phyloP scores from a whole-genome alignment of 768 basidiomycete species.

The Agaricus blazei region DNA sequence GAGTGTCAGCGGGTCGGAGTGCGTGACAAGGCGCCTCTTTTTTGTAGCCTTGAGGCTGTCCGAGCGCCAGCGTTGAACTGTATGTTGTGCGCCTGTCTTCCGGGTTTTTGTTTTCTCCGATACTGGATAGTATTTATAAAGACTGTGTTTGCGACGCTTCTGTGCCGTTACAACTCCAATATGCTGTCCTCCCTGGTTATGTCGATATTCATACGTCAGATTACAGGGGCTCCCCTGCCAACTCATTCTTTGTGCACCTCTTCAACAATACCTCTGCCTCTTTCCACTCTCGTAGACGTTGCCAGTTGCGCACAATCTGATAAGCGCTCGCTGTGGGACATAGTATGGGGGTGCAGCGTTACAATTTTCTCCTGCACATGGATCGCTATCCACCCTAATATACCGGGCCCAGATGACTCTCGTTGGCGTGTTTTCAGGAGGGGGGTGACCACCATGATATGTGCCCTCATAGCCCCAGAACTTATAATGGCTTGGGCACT shows the following conservation, averaged over 20 bases:
- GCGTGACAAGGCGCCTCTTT: too few species aligned
- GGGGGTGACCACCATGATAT: not conserved
- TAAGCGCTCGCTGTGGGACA: not conserved
- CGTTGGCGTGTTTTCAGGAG: constrained; percentile 3
- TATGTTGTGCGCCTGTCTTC: too few species aligned
- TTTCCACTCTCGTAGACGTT: not conserved
- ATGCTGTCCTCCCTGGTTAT: not conserved
- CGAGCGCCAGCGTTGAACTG: too few species aligned
- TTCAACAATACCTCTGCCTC: not conserved
- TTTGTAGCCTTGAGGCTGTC: too few species aligned
- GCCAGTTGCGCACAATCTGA: not conserved
- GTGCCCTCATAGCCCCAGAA: constrained; percentile 3
- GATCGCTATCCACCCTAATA: constrained; percentile 10
- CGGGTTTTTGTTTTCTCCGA: too few species aligned
- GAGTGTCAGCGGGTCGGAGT: too few species aligned
- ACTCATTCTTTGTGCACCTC: not conserved
- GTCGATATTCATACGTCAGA: not conserved
- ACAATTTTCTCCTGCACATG: constrained; percentile 11
- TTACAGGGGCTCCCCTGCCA: not conserved
- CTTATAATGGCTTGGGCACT: constrained; percentile 7
- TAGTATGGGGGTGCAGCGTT: constrained; percentile 7
- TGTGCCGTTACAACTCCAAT: too few species aligned
- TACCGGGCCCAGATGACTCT: constrained; percentile 1
- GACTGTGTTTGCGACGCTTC: too few species aligned
- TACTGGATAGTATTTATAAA: too few species aligned